Conservation (phyloP, 2,329 filamentous ascomycete genomes). For the Cadophora luteo-olivacea region DNA sequence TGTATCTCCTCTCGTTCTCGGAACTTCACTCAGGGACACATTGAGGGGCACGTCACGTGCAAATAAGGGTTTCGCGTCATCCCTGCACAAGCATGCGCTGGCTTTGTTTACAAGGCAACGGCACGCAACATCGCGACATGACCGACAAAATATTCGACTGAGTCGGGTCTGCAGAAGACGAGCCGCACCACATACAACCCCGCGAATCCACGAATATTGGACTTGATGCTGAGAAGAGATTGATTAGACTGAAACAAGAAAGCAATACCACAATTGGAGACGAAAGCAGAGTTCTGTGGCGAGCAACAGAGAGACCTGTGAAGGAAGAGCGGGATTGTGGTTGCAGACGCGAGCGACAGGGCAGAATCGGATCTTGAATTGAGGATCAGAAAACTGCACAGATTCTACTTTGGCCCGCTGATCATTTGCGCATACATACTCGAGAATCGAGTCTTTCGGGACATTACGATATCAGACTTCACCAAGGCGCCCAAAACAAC, state of each 20-base stretch:
- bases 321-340: neutral
- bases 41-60: no score
- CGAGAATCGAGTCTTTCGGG: neutral
- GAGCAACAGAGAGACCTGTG: neutral
- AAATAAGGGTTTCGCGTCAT: conserved; percentile 7
- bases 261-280: no score
- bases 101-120: conserved; percentile 28
- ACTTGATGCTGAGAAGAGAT: neutral
- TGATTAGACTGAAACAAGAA: no score
- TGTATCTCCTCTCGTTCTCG: neutral
- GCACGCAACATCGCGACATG: conserved; percentile 9
- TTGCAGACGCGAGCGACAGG: neutral
- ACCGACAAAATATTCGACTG: neutral
- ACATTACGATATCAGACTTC: neutral
- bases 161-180: neutral
- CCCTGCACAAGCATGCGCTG: conserved; percentile 15
- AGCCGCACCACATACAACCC: neutral
- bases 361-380: neutral
- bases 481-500: neutral
- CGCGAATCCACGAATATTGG: neutral
- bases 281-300: neutral
- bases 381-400: neutral
- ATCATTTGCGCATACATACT: neutral
- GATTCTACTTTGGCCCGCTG: neutral
- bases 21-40: neutral